Evolutionary conservation across 805 yeast genomes (phyloP).

Genomic region (Schwanniomyces pseudopolymorphus): DNA sequence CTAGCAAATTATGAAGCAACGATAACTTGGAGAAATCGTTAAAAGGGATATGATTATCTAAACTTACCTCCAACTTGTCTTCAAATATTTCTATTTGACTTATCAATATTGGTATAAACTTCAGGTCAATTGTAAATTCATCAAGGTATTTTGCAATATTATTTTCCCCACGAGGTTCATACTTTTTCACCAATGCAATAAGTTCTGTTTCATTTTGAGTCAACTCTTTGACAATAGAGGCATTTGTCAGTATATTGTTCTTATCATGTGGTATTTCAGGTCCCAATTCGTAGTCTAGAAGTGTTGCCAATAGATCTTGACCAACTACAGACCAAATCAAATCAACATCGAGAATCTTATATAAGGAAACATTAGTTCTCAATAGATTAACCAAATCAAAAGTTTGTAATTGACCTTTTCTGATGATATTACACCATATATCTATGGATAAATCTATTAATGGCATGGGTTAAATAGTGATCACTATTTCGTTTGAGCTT

Average conservation of each 20-base stretch:
- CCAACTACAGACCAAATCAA: not conserved
- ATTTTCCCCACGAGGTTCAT: slow-evolving; percentile 1
- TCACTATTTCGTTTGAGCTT: no score
- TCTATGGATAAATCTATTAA: slow-evolving; percentile 13
- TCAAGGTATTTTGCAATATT: slow-evolving; percentile 11
- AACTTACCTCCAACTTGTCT: not conserved
- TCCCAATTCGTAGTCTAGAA: not conserved
- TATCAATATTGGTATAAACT: slow-evolving; percentile 14
- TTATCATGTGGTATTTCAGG: not conserved
- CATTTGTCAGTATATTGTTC: not conserved
- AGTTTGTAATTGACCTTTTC: slow-evolving; percentile 6
- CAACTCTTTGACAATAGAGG: not conserved
- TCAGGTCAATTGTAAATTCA: slow-evolving; percentile 9
- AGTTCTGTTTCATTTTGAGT: slow-evolving; percentile 1
- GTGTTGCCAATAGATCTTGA: not conserved
- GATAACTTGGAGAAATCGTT: slow-evolving; percentile 8
- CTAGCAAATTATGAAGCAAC: slow-evolving; percentile 11
- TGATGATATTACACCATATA: slow-evolving; percentile 15
- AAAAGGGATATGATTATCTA: not conserved
- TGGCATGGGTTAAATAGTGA: not conserved
- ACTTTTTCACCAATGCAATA: not conserved
- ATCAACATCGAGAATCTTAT: not conserved
- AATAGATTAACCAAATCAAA: slow-evolving; percentile 11
- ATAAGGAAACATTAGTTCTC: slow-evolving; percentile 4
- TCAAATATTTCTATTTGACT: not conserved